Evolutionary conservation across 2,329 filamentous ascomycete genomes (phyloP).

Genomic region (Curvularia sp.): DNA sequence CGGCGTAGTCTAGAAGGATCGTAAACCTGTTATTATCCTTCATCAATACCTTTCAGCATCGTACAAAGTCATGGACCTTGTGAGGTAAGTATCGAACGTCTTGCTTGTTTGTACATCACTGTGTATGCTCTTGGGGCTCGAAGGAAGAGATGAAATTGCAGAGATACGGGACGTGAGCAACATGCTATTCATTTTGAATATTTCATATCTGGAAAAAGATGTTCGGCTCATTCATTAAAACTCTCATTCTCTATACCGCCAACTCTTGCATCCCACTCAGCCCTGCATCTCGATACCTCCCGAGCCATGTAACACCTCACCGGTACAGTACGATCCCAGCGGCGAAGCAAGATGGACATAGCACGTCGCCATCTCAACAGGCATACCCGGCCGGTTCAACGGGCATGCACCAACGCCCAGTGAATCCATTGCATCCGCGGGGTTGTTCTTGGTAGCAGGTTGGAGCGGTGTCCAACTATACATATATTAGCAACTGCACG

Average conservation of each 20-base stretch:
- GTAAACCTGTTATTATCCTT: not conserved
- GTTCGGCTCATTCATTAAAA: not conserved
- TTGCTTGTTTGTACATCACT: not conserved
- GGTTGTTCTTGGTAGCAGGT: slow-evolving; percentile 23
- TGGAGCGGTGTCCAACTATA: slow-evolving; percentile 27
- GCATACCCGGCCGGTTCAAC: slow-evolving; percentile 28
- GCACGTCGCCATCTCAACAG: slow-evolving; percentile 28
- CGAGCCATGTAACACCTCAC: slow-evolving; percentile 27
- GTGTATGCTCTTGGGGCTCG: not conserved
- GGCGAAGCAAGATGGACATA: slow-evolving; percentile 31
- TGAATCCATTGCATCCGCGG: slow-evolving; percentile 20
- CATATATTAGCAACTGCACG: not conserved
- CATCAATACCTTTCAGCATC: not conserved
- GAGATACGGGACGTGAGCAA: not conserved
- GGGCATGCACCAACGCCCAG: slow-evolving; percentile 30
- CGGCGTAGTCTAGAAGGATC: not conserved
- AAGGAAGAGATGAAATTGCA: not conserved
- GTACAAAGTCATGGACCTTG: not conserved
- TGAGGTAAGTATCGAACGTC: not conserved
- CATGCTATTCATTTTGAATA: too few relatives aligned
- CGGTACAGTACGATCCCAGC: slow-evolving; percentile 28
- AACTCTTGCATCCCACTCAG: not conserved
- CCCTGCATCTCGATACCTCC: slow-evolving; percentile 33
- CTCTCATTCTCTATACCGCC: not conserved
- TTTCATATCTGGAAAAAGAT: not conserved